Evolutionary conservation across 2,329 filamentous ascomycete species (phyloP), one percentile per base, ranked within the genome.

Genomic region (Penicillium hesseltinei): DNA sequence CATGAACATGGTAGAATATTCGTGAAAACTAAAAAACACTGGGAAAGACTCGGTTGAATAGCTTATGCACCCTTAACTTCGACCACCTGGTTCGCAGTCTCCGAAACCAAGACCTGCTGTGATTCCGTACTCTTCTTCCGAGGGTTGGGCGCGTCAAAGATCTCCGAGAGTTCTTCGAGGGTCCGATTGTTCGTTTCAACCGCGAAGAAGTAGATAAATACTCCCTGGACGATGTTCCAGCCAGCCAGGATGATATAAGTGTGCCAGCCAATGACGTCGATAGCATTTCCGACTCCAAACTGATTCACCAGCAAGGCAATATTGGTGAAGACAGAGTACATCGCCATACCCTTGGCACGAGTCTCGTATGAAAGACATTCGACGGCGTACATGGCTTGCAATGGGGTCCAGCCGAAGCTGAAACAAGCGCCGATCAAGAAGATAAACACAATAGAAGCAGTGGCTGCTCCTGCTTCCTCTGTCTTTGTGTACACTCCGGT

Each of bases 271-370:
- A 84, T 83, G 49, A 78, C 74, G 27, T 78, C 71, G 39, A 84
- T 71, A 2, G 79, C 75, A 2, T 82, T 77, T 0, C 76, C 77
- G 62, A 79, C 77, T 4, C 75, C 78, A 61, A 76, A 80, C 33
- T 78, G 79, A 65, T 81, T 81, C 31, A 80, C 67, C 13, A 81
- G 66, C 52, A 75, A 75, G 10, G 76, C 78, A 39, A 75, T 73
- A 57, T 78, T 78, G 65, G 75, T 77, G 64, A 72, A 76, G 58
- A 75, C 70, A 51, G 71, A 78, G 66, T 68, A 78, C 62, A 83
- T 78, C 2, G 79, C 81, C 79, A 83, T 83, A 15, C 81, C 81
- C 72, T 84, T 84, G 51, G 80, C 82, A 51, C 82, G 77, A 64
- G 80, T 81, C 66, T 83, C 80, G 61, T 81, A 83, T 17, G 75